phyloP scores from a whole-genome alignment of 306 rosid genomes.

The Dalbergia oliveri region DNA sequence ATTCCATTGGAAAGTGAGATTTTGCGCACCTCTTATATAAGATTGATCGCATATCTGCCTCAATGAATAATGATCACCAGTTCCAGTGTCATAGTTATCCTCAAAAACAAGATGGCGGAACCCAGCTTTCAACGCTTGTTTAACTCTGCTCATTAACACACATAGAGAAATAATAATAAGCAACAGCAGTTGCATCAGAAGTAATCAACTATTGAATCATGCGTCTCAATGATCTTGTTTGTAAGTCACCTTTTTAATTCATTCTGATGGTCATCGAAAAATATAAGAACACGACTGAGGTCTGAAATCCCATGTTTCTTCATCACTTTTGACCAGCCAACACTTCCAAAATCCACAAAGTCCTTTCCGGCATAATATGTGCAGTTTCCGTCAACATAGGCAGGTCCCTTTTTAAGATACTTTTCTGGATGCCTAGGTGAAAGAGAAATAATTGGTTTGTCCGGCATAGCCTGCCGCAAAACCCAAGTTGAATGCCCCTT shows the following conservation, averaged over 20 bases:
- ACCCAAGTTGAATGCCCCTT: conserved; percentile 99
- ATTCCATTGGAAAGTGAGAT: conserved; percentile 30
- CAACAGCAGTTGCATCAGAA: conserved; percentile 37
- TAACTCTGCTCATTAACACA: conserved; percentile 67
- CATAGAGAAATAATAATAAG: conserved; percentile 25
- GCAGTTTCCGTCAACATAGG: conserved; percentile 94
- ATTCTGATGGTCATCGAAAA: conserved; percentile 97
- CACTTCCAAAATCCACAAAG: conserved; percentile 92
- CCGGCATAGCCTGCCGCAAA: conserved; percentile 94
- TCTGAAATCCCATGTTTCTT: conserved; percentile 72
- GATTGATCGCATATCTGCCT: conserved; percentile 97
- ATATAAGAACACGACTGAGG: conserved; percentile 77
- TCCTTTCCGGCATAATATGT: conserved; percentile 96
- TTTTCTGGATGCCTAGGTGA: conserved; percentile 97
- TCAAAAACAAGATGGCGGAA: conserved; percentile 94
- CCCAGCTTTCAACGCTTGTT: conserved; percentile 89
- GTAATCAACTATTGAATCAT: conserved; percentile 33
- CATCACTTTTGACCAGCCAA: conserved; percentile 80
- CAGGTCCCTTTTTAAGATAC: conserved; percentile 94
- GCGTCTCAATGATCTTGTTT: conserved; percentile 30
- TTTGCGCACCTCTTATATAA: conserved; percentile 82
- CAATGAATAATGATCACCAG: conserved; percentile 97
- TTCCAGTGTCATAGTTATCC: conserved; percentile 99
- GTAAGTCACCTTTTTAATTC: conserved; percentile 83
- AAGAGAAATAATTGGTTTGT: conserved; percentile 75